Conservation (phyloP, 495 filamentous ascomycete species). For the Mycothermus thermophilus region DNA sequence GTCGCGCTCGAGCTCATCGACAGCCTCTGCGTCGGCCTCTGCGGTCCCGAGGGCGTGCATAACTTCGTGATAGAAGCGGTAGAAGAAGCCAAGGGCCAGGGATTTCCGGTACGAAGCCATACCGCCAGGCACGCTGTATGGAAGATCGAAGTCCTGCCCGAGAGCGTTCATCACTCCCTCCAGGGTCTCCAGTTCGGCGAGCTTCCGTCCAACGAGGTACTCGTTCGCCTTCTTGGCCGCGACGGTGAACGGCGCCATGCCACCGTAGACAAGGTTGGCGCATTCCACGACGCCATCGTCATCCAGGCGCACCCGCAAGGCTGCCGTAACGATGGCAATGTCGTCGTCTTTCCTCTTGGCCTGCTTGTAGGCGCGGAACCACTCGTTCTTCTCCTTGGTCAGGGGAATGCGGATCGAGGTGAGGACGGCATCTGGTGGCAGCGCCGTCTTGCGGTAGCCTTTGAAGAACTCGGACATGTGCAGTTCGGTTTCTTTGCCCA, state of each 20-base stretch:
- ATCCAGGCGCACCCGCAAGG: constrained; percentile 56
- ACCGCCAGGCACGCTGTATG: constrained; percentile 79
- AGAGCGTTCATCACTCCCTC: constrained; percentile 80
- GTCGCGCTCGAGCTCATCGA: constrained; percentile 51
- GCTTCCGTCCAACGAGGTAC: constrained; percentile 62
- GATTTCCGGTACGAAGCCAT: constrained; percentile 95
- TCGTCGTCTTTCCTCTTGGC: constrained; percentile 94
- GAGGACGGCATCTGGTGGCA: constrained; percentile 73
- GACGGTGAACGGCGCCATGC: constrained; percentile 77
- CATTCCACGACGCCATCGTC: constrained; percentile 51
- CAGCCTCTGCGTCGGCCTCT: constrained; percentile 43
- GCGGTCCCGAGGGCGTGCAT: constrained; percentile 30
- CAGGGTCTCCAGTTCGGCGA: constrained; percentile 64
- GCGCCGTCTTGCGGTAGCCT: constrained; percentile 73
- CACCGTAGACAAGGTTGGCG: constrained; percentile 73
- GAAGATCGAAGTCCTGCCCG: constrained; percentile 72
- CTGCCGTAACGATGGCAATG: constrained; percentile 87
- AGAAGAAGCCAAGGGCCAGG: constrained; percentile 77
- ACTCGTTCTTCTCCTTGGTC: constrained; percentile 51
- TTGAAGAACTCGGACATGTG: constrained; percentile 91
- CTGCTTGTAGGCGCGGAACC: constrained; percentile 78
- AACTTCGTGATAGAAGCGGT: constrained; percentile 68
- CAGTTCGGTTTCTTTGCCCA: constrained; percentile 57
- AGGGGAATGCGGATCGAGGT: constrained; percentile 72
- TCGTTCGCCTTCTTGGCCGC: constrained; percentile 61